A percentile compares a stretch with the other conserved stretches of the same genome.
Evolutionary conservation across 1,139 yeast genomes (phyloP).

Genomic region (Taiozyma onychis): DNA sequence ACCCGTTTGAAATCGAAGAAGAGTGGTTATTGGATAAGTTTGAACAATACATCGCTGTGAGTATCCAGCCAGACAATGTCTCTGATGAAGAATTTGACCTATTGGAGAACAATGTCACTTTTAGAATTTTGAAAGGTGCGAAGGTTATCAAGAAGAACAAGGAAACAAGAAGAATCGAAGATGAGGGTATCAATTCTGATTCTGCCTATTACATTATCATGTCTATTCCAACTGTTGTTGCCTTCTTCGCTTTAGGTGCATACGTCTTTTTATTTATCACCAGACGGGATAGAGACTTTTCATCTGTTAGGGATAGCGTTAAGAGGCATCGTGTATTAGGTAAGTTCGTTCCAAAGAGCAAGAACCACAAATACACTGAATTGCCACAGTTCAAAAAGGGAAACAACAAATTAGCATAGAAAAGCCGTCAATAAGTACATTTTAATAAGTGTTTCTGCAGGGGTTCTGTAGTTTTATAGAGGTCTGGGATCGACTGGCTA

Average conservation of each 20-base stretch:
- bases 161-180: slow-evolving; percentile 45
- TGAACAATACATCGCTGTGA: slow-evolving; percentile 42
- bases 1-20: slow-evolving; percentile 51
- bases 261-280: slow-evolving; percentile 56
- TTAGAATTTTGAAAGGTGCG: slow-evolving; percentile 52
- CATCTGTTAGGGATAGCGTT: slow-evolving; percentile 39
- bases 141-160: slow-evolving; percentile 55
- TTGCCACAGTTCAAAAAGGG: slow-evolving; percentile 30
- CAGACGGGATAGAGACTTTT: slow-evolving; percentile 45
- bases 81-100: slow-evolving; percentile 62
- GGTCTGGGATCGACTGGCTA: background rate
- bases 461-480: background rate
- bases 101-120: slow-evolving; percentile 44
- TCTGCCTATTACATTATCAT: slow-evolving; percentile 64
- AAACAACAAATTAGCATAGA: slow-evolving; percentile 14
- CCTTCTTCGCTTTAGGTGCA: slow-evolving; percentile 56
- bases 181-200: slow-evolving; percentile 54
- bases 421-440: background rate
- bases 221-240: slow-evolving; percentile 66
- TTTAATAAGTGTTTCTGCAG: background rate
- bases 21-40: slow-evolving; percentile 56
- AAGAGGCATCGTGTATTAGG: slow-evolving; percentile 43
- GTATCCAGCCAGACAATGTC: slow-evolving; percentile 67
- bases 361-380: slow-evolving; percentile 35
- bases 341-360: slow-evolving; percentile 30